Percentiles rank a stretch among this genome's conserved stretches.
Conservation (phyloP, 2,329 filamentous ascomycete species). For the Alternaria sp. region DNA sequence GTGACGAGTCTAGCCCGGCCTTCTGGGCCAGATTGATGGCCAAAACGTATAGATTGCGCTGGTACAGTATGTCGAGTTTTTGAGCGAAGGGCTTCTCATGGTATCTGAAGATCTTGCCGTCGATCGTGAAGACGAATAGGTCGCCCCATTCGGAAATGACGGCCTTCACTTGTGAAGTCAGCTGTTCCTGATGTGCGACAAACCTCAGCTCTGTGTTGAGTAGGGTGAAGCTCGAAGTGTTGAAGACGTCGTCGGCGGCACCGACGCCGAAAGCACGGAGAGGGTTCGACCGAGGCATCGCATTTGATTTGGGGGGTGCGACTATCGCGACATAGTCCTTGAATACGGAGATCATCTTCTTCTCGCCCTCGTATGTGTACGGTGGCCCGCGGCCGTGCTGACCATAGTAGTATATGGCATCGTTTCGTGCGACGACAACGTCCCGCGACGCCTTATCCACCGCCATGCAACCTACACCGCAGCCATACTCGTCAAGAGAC, state of each 20-base stretch:
- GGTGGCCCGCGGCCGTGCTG: slow-evolving; percentile 83
- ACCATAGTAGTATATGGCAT: slow-evolving; percentile 94
- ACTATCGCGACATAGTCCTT: slow-evolving; percentile 87
- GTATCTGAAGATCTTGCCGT: slow-evolving; percentile 86
- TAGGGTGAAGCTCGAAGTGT: slow-evolving; percentile 84
- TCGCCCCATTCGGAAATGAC: slow-evolving; percentile 91
- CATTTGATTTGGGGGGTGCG: slow-evolving; percentile 72
- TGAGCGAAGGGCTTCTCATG: slow-evolving; percentile 90
- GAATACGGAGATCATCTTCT: slow-evolving; percentile 79
- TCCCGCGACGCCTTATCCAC: slow-evolving; percentile 80
- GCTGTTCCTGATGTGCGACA: slow-evolving; percentile 84
- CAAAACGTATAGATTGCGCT: slow-evolving; percentile 88
- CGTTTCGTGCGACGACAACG: slow-evolving; percentile 89
- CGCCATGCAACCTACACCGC: slow-evolving; percentile 93
- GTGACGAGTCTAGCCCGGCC: slow-evolving; percentile 75
- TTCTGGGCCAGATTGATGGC: slow-evolving; percentile 94
- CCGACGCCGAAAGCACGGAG: slow-evolving; percentile 76
- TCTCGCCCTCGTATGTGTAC: slow-evolving; percentile 89
- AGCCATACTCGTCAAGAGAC: slow-evolving; percentile 87
- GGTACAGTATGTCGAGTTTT: slow-evolving; percentile 90
- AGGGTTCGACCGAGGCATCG: slow-evolving; percentile 62
- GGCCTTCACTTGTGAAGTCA: slow-evolving; percentile 79
- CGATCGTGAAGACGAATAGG: slow-evolving; percentile 85
- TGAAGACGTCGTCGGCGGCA: slow-evolving; percentile 79
- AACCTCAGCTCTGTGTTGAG: slow-evolving; percentile 92